Evolutionary conservation across 2,329 filamentous ascomycete genomes (phyloP).

Genomic region (Diaporthe caulivora): DNA sequence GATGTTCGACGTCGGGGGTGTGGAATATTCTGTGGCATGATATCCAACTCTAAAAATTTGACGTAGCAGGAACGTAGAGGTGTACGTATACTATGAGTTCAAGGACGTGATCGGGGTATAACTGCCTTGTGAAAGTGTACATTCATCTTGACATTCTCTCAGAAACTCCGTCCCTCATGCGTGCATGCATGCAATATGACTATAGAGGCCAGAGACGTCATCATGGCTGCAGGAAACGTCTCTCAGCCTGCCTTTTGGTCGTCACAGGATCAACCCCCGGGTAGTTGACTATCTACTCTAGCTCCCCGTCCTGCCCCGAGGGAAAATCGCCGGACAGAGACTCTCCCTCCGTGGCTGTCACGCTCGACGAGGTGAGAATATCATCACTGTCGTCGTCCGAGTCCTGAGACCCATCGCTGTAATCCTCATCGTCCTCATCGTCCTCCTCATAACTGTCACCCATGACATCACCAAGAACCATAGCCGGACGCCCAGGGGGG

Average conservation of each 20-base stretch:
- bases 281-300: not conserved
- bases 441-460: not conserved
- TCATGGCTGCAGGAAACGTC: not conserved
- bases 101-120: not conserved
- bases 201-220: not conserved
- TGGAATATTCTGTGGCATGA: not conserved
- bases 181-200: slow-evolving; percentile 1
- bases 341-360: not conserved
- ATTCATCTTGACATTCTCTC: not conserved
- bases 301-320: too few relatives aligned
- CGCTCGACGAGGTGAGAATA: not conserved
- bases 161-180: slow-evolving; percentile 12
- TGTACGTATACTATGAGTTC: too few relatives aligned
- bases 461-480: not conserved
- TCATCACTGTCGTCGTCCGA: not conserved
- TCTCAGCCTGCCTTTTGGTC: not conserved
- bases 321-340: not conserved
- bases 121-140: not conserved
- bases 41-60: slow-evolving; percentile 10
- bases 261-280: too few relatives aligned
- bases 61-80: not conserved
- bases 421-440: slow-evolving; percentile 12
- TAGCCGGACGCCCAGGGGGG: not conserved
- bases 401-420: not conserved
- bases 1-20: not conserved